phyloP scores from a whole-genome alignment of 2,329 filamentous ascomycete genomes.

The Phoma sp. region DNA sequence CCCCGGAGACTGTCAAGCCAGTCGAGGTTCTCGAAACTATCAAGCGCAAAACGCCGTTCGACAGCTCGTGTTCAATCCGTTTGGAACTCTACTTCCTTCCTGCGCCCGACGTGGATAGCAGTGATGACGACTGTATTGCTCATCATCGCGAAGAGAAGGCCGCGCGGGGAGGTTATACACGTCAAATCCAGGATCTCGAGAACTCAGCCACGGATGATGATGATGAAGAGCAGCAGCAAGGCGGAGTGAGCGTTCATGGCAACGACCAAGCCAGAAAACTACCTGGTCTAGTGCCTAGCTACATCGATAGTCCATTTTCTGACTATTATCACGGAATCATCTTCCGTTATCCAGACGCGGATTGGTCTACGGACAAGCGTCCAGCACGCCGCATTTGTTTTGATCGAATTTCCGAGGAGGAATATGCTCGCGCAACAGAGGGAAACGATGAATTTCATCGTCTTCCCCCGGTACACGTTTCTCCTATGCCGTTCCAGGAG shows the following conservation, averaged over 20 bases:
- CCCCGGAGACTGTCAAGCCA: conserved; percentile 14
- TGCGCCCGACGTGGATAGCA: conserved; percentile 2
- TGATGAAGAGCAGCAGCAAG: conserved; percentile 12
- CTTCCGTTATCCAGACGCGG: conserved; percentile 5
- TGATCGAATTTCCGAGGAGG: conserved; percentile 10
- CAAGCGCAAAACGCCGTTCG: conserved; percentile 6
- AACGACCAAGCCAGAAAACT: conserved; percentile 10
- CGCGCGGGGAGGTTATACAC: conserved; percentile 13
- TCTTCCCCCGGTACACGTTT: conserved; percentile 2
- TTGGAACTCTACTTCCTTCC: conserved; percentile 11
- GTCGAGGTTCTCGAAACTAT: conserved; percentile 16
- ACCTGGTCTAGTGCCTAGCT: conserved; percentile 13
- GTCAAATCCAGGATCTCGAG: conserved; percentile 13
- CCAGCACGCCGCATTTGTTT: conserved; percentile 5
- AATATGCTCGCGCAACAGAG: conserved; percentile 7
- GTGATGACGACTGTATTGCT: conserved; percentile 9
- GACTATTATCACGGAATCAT: conserved; percentile 13
- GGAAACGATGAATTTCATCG: background rate
- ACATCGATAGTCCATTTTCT: conserved; percentile 4
- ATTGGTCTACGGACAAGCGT: conserved; percentile 11
- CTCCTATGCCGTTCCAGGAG: conserved; percentile 12
- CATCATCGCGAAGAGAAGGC: conserved; percentile 18
- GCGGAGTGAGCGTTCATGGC: conserved; percentile 10
- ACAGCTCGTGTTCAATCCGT: conserved; percentile 8
- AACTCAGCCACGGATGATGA: conserved; percentile 12